Evolutionary conservation across 257 asterid species (phyloP).

Genomic region (Nyctanthes arbortristis): DNA sequence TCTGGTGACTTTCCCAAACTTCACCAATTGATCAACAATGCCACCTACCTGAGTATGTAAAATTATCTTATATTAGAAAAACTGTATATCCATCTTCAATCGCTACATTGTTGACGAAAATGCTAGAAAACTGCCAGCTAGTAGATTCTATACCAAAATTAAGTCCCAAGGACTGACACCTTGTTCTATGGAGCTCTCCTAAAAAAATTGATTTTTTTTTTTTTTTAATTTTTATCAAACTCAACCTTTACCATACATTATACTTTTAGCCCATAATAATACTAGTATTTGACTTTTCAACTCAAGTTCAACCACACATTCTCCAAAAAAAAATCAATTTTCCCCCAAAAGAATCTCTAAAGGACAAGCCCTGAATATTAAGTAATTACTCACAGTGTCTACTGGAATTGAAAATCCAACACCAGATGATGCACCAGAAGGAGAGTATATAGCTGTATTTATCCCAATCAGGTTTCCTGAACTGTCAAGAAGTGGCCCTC

Average conservation of each 20-base stretch:
- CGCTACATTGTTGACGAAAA: background rate
- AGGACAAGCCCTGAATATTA: too few species aligned
- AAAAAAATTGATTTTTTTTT: too few species aligned
- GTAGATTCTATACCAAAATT: constrained; percentile 2
- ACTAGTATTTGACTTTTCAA: too few species aligned
- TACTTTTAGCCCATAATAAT: too few species aligned
- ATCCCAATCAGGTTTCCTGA: constrained; percentile 94
- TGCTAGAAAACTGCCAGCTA: background rate
- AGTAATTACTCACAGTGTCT: constrained; percentile 75
- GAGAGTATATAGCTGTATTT: constrained; percentile 98
- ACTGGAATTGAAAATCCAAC: constrained; percentile 99
- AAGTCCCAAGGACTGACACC: constrained; percentile 5
- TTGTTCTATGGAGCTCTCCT: too few species aligned
- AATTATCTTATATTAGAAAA: background rate
- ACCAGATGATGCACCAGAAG: constrained; percentile 99
- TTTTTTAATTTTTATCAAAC: too few species aligned
- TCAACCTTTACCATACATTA: too few species aligned
- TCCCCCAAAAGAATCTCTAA: too few species aligned
- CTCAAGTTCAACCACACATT: too few species aligned
- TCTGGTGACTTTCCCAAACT: constrained; percentile 91
- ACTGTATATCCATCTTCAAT: background rate
- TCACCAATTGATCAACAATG: constrained; percentile 92
- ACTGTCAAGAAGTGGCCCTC: constrained; percentile 98
- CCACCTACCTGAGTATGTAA: constrained; percentile 69
- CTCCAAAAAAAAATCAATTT: too few species aligned